Evolutionary conservation across 108 stramenopile species (phyloP).

Genomic region (Thalassiosira profunda): DNA sequence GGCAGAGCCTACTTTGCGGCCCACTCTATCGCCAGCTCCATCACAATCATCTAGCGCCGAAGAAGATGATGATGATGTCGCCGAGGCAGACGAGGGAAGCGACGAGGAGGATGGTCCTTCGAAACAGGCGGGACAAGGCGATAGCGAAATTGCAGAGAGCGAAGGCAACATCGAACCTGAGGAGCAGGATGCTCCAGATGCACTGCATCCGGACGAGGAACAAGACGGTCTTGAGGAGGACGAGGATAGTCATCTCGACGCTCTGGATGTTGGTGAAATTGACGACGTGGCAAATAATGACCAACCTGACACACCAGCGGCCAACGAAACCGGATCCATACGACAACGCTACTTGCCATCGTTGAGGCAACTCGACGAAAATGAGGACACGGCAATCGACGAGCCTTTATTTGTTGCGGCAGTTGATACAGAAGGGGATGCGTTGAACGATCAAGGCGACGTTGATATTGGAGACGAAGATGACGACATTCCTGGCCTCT

Average conservation of each 20-base stretch:
- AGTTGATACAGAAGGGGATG: slow-evolving; percentile 6
- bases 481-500: slow-evolving; percentile 4
- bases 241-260: neutral
- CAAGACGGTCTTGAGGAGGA: too few relatives aligned
- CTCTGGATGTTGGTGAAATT: neutral
- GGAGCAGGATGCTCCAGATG: too few relatives aligned
- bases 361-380: slow-evolving; percentile 4
- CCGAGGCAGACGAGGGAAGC: neutral
- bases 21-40: slow-evolving; percentile 15
- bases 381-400: neutral
- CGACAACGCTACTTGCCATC: slow-evolving; percentile 1
- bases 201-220: too few relatives aligned
- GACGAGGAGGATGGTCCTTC: neutral
- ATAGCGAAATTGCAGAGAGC: neutral
- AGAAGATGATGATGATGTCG: neutral
- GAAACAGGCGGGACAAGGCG: neutral
- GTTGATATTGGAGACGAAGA: neutral
- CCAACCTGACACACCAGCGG: too few relatives aligned
- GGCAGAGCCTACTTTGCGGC: neutral
- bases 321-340: neutral
- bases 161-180: too few relatives aligned
- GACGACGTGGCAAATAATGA: neutral
- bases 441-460: neutral
- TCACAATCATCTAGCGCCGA: slow-evolving; percentile 5
- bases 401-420: too few relatives aligned